Conservation (phyloP, 768 basidiomycete species). For the Cantharellus cinnabarinus region DNA sequence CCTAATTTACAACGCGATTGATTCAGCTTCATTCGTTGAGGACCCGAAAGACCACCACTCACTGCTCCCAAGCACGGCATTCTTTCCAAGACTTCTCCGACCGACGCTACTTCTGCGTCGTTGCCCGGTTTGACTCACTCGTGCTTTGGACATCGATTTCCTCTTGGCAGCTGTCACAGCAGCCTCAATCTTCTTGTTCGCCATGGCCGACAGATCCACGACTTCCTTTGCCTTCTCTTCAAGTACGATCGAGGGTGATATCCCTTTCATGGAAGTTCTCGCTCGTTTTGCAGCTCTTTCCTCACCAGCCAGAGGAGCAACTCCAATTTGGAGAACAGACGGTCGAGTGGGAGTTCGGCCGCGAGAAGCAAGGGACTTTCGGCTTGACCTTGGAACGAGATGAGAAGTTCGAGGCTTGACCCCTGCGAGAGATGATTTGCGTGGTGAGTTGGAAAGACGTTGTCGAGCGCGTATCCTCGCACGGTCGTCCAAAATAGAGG, state of each 20-base stretch:
- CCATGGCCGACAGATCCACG: background rate
- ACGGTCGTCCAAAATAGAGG: slow-evolving; percentile 7
- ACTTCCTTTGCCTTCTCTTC: too few relatives aligned
- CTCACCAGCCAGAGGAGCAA: background rate
- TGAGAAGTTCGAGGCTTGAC: too few relatives aligned
- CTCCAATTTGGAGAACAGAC: background rate
- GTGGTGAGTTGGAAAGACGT: background rate
- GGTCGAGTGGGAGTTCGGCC: background rate
- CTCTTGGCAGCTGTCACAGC: background rate
- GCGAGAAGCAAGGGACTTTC: background rate
- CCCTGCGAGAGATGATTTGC: background rate
- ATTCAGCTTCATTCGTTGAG: background rate
- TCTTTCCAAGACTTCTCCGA: slow-evolving; percentile 4
- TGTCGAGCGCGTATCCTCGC: too few relatives aligned
- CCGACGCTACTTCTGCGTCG: slow-evolving; percentile 3
- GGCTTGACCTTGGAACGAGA: too few relatives aligned
- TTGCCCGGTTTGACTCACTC: slow-evolving; percentile 1
- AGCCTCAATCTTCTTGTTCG: background rate
- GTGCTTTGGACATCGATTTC: background rate
- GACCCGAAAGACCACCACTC: background rate
- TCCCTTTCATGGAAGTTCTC: background rate
- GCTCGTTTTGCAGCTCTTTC: background rate
- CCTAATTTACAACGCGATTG: background rate
- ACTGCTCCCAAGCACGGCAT: slow-evolving; percentile 5
- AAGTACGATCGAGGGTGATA: background rate